A percentile compares a stretch with the other conserved stretches of the same genome.
phyloP scores from a whole-genome alignment of 2,329 filamentous ascomycete species.

The Monosporascus sp. region DNA sequence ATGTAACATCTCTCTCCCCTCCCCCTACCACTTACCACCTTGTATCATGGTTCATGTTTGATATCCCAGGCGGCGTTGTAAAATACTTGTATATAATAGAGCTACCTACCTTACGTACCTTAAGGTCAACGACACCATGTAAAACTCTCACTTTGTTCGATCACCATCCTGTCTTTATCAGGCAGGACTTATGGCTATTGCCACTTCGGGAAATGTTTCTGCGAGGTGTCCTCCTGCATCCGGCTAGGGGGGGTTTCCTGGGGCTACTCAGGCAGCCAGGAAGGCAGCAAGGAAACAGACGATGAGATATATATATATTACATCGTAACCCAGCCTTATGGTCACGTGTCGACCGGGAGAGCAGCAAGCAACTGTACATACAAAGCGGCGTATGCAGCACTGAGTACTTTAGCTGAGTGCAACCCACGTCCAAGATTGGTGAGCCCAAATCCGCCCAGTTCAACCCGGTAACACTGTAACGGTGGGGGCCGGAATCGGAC shows the following conservation, averaged over 20 bases:
- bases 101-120: not conserved
- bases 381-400: not conserved
- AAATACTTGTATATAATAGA: slow-evolving; percentile 25
- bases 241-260: not conserved
- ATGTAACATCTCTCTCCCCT: slow-evolving; percentile 34
- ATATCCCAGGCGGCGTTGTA: slow-evolving; percentile 29
- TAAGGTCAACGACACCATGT: not conserved
- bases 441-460: not conserved
- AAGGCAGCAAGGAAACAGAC: not conserved
- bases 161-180: no score
- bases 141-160: slow-evolving; percentile 1
- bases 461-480: not conserved
- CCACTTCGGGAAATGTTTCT: no score
- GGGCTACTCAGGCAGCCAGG: not conserved
- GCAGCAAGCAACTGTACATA: not conserved
- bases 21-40: slow-evolving; percentile 11
- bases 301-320: no score
- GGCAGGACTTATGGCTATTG: no score
- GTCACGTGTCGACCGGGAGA: not conserved
- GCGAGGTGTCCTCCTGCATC: not conserved
- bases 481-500: not conserved
- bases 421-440: not conserved
- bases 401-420: not conserved
- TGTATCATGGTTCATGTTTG: slow-evolving; percentile 24
- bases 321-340: not conserved